Percentiles rank a stretch among this genome's conserved stretches.
Conservation (phyloP, 2,329 filamentous ascomycete species). For the Diplocarpon rosae region DNA sequence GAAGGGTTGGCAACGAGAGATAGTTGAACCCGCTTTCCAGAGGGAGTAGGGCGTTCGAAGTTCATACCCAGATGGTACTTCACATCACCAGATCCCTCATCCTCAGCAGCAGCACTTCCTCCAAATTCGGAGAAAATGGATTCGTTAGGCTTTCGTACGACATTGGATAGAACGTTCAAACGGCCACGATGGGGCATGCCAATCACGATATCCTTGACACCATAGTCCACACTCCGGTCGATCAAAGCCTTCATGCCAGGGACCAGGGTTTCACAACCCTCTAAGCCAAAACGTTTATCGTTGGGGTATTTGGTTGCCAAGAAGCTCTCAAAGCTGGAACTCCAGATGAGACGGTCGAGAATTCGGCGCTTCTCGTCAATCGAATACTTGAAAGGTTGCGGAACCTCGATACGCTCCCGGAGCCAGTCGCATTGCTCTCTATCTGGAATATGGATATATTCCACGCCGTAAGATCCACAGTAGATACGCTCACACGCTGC, state of each 20-base stretch:
- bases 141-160: slow-evolving; percentile 97
- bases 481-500: slow-evolving; percentile 90
- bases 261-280: slow-evolving; percentile 93
- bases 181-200: slow-evolving; percentile 99
- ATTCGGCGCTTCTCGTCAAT: slow-evolving; percentile 98
- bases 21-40: slow-evolving; percentile 97
- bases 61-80: slow-evolving; percentile 99
- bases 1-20: slow-evolving; percentile 97
- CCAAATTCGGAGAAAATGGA: slow-evolving; percentile 98
- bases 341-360: slow-evolving; percentile 95
- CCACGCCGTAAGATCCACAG: slow-evolving; percentile 92
- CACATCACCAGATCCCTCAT: slow-evolving; percentile 96
- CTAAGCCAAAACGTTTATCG: slow-evolving; percentile 97
- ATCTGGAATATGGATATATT: slow-evolving; percentile 98
- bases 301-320: slow-evolving; percentile 96
- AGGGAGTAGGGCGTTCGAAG: slow-evolving; percentile 96
- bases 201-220: slow-evolving; percentile 98
- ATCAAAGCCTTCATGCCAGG: slow-evolving; percentile 99
- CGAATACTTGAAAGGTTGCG: slow-evolving; percentile 91
- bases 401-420: slow-evolving; percentile 86
- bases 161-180: slow-evolving; percentile 95
- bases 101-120: slow-evolving; percentile 73
- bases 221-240: slow-evolving; percentile 95
- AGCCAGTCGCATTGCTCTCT: slow-evolving; percentile 98
- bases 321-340: slow-evolving; percentile 93